These are phyloP conservation scores for Jacaranda copaia DNA, from an alignment of 257 asterid genomes.

Conservation along the genomic window DNA sequence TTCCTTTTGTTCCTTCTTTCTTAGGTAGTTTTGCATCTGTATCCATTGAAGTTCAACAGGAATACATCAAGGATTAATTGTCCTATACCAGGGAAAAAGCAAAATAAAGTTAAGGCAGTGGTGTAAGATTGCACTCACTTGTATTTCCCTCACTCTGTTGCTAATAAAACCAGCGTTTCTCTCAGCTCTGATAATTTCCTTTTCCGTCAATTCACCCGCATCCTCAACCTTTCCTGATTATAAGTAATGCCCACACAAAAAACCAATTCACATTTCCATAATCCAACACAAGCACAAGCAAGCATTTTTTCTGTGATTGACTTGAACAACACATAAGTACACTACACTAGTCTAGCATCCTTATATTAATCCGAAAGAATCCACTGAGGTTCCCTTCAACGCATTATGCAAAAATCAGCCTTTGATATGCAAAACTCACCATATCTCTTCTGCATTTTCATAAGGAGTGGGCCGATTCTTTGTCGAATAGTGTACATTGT, in stretches of 20 bases:
- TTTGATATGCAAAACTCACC: constrained; percentile 50
- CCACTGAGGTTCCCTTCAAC: background rate
- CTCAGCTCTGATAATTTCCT: constrained; percentile 84
- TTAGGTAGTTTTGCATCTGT: constrained; percentile 68
- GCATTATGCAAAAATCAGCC: background rate
- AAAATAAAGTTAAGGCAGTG: background rate
- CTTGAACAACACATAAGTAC: too few relatives aligned
- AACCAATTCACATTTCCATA: background rate
- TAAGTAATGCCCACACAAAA: constrained; percentile 5
- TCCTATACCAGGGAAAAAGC: background rate
- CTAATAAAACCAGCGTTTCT: constrained; percentile 86
- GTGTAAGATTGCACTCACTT: constrained; percentile 51
- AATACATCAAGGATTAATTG: background rate
- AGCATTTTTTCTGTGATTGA: too few relatives aligned
- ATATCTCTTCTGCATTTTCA: constrained; percentile 88
- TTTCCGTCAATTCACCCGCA: constrained; percentile 79
- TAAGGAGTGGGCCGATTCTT: constrained; percentile 85
- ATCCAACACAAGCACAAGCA: background rate
- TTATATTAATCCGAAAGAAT: background rate
- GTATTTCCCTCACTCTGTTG: constrained; percentile 80
- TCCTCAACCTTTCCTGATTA: constrained; percentile 72
- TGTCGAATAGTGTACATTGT: constrained; percentile 95
- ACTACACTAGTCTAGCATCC: too few relatives aligned
- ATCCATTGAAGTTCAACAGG: constrained; percentile 3
- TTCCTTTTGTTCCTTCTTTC: constrained; percentile 71